Percentiles rank a stretch among this genome's conserved stretches.
Conservation (phyloP, 805 yeast genomes). For the Teunomyces aglyptinius region DNA sequence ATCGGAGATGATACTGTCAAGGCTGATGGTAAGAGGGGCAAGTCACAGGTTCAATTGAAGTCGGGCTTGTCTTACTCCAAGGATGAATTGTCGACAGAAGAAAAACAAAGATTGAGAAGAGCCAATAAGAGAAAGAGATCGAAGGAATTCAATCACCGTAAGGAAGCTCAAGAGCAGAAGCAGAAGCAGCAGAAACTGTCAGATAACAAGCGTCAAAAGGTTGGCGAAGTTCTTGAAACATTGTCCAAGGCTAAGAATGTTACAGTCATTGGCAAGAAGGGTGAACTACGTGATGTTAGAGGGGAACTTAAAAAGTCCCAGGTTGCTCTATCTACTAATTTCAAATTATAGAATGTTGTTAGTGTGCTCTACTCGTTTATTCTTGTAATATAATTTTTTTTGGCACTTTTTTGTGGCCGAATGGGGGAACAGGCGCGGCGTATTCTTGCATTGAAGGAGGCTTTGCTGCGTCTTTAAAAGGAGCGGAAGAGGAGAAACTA, state of each 20-base stretch:
- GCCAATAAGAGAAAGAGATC: constrained; percentile 80
- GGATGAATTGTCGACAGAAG: constrained; percentile 79
- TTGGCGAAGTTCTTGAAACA: constrained; percentile 65
- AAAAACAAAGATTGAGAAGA: constrained; percentile 82
- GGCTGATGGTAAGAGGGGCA: constrained; percentile 31
- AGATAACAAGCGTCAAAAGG: constrained; percentile 50
- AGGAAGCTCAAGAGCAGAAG: constrained; percentile 25
- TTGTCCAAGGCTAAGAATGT: constrained; percentile 71
- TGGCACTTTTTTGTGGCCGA: not conserved
- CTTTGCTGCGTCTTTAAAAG: not conserved
- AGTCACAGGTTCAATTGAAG: constrained; percentile 60
- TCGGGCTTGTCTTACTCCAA: constrained; percentile 80
- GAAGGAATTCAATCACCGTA: constrained; percentile 44
- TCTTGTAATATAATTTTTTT: not conserved
- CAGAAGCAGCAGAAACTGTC: constrained; percentile 27
- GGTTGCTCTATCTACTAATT: constrained; percentile 28
- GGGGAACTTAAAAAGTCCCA: constrained; percentile 60
- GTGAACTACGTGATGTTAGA: constrained; percentile 68
- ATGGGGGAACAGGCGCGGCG: not conserved
- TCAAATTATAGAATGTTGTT: constrained; percentile 23
- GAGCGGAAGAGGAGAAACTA: not conserved
- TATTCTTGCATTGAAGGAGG: not conserved
- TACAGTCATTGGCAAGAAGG: constrained; percentile 73
- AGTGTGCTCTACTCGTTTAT: not conserved
- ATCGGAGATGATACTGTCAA: constrained; percentile 38